Evolutionary conservation across 2,329 filamentous ascomycete genomes (phyloP), one percentile per base, ranked within the genome.

Genomic region (Fusarium lateritium): DNA sequence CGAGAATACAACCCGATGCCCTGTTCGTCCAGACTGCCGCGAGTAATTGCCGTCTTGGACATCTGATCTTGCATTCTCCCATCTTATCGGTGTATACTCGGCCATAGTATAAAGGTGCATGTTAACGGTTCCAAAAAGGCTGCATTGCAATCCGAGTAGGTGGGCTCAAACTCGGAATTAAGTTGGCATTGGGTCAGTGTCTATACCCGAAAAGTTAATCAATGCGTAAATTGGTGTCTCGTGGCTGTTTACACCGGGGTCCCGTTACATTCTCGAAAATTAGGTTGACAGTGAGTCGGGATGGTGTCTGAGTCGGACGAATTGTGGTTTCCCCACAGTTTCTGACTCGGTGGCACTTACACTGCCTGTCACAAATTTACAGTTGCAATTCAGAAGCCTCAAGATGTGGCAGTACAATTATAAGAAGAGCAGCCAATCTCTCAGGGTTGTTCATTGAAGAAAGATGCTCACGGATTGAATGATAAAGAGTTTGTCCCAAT

Each of bases 201-300:
- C 19, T 58, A 39, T 21, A 40, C 19, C 61, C 51, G 59, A 64
- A 62, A 62, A 46, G 40, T 46, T 40, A 51, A 64, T 45, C 24
- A n/a, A 26, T 38, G 28, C 28, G 28, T 31, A 31, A 31, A 13
- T 26, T 26, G 10, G 15, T 39, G 38, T 57, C 61, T 49, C 43
- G 59, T 64, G 61, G 49, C 24, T 33, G 45, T 26, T 56, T 19
- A 31, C 9, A 40, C 50, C 45, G 36, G 60, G 22, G 24, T 58
- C n/a, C 47, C 33, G 33, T 64, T 50, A 21, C 59, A 62, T 46
- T 17, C 34, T 62, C n/a, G 28, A 36, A 39, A 36, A 33, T 22
- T 52, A 28, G 39, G 26, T 53, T 50, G 21, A 43, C 51, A 24
- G 31, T 22, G 28, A 49, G 22, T 34, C 21, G 31, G 34, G 28